A percentile compares a stretch with the other conserved stretches of the same genome.
These are phyloP conservation scores for Phytopythium mirpurense DNA, from an alignment of 352 stramenopile species.

Conservation along the genomic window DNA sequence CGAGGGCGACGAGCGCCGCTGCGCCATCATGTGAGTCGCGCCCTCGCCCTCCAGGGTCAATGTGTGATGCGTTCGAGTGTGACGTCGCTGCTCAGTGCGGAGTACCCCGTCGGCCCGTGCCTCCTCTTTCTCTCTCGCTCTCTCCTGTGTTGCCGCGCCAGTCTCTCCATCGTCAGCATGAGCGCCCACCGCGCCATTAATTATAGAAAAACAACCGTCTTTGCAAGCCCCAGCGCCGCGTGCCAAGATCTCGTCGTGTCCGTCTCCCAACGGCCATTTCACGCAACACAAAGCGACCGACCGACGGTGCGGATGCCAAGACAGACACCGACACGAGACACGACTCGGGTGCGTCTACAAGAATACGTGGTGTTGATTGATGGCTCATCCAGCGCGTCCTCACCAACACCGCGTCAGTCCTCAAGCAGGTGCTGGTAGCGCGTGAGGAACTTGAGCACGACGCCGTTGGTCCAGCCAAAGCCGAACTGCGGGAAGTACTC, in stretches of 20 bases:
- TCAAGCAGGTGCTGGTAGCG: conserved; percentile 64
- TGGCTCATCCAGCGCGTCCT: too few species aligned
- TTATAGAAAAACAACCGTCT: background rate
- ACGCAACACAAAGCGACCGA: too few species aligned
- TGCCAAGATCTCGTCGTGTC: too few species aligned
- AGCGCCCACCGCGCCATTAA: background rate
- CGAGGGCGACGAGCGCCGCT: conserved; percentile 74
- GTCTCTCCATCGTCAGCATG: background rate
- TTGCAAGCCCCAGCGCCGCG: background rate
- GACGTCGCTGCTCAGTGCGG: background rate
- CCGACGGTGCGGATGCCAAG: too few species aligned
- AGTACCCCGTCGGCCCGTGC: background rate
- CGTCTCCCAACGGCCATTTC: too few species aligned
- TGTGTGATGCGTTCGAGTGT: background rate
- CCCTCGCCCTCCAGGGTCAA: background rate
- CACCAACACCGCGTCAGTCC: too few species aligned
- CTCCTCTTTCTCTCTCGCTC: background rate
- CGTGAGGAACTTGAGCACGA: conserved; percentile 85
- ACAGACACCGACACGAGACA: too few species aligned
- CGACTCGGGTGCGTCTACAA: too few species aligned
- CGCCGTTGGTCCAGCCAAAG: conserved; percentile 86
- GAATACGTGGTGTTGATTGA: too few species aligned
- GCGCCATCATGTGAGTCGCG: conserved; percentile 70
- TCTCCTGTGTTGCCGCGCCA: background rate
- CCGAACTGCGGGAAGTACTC: conserved; percentile 88